A percentile compares a stretch with the other conserved stretches of the same genome.
Evolutionary conservation across 2,329 filamentous ascomycete genomes (phyloP).

Genomic region (Pestalotiopsis sp.): DNA sequence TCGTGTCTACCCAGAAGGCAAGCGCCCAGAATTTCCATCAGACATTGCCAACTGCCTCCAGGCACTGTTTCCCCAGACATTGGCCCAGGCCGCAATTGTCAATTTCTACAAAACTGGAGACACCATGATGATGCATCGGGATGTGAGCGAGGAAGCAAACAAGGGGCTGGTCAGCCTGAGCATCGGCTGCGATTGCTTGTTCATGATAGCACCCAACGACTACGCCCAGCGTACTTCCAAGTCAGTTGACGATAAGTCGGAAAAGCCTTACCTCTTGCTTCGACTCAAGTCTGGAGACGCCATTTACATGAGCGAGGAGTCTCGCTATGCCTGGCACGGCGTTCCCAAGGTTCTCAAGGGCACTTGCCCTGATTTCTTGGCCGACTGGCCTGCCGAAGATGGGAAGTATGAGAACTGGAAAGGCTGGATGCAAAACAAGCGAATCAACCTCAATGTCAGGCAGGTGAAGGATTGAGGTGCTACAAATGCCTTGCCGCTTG

Average conservation of each 20-base stretch:
- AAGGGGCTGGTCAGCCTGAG: constrained; percentile 83
- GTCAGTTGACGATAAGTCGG: constrained; percentile 25
- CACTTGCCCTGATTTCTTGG: constrained; percentile 77
- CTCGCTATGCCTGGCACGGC: constrained; percentile 92
- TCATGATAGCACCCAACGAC: constrained; percentile 75
- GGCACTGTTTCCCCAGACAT: constrained; percentile 74
- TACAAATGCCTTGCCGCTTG: background rate
- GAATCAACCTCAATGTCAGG: constrained; percentile 89
- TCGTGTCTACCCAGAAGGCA: constrained; percentile 74
- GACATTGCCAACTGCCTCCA: constrained; percentile 73
- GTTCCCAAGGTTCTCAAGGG: constrained; percentile 82
- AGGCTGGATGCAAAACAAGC: constrained; percentile 86
- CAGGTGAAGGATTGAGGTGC: constrained; percentile 61
- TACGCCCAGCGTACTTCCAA: constrained; percentile 22
- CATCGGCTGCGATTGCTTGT: constrained; percentile 87
- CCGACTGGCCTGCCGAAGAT: constrained; percentile 71
- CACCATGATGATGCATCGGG: constrained; percentile 88
- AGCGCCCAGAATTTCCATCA: constrained; percentile 71
- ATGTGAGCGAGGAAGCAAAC: constrained; percentile 85
- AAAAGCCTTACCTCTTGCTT: constrained; percentile 60
- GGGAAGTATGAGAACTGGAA: constrained; percentile 68
- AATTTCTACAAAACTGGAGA: constrained; percentile 93
- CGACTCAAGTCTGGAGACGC: constrained; percentile 83
- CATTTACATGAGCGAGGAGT: constrained; percentile 82
- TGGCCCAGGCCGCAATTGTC: constrained; percentile 87